These are phyloP conservation scores for Cyathus striatus DNA, from an alignment of 768 basidiomycete genomes.

Conservation along the genomic window DNA sequence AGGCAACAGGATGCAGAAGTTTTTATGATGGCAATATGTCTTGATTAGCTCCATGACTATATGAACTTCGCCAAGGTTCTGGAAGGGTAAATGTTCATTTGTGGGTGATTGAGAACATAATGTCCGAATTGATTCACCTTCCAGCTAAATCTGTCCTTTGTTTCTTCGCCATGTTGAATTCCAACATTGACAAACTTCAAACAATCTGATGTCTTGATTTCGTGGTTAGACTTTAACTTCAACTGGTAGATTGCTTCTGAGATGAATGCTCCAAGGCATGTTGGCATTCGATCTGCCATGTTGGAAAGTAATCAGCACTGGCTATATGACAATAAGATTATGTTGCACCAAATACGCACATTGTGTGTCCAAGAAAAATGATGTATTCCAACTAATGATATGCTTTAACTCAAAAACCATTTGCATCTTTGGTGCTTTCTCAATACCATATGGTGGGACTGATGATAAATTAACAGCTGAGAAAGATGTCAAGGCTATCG, in stretches of 20 bases:
- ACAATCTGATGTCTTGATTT: conserved; percentile 24
- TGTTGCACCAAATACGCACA: conserved; percentile 24
- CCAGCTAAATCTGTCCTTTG: conserved; percentile 34
- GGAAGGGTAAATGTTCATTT: no score
- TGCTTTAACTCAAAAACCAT: conserved; percentile 45
- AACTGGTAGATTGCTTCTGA: conserved; percentile 36
- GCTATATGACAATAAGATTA: background rate
- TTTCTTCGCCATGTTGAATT: conserved; percentile 35
- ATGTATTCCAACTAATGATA: conserved; percentile 12
- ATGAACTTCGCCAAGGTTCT: conserved; percentile 39
- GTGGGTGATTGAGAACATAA: no score
- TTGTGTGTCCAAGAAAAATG: conserved; percentile 41
- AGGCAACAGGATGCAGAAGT: conserved; percentile 49
- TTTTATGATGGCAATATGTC: conserved; percentile 27
- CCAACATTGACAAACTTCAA: conserved; percentile 41
- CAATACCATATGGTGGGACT: conserved; percentile 52
- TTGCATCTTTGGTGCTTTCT: conserved; percentile 27
- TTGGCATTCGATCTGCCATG: conserved; percentile 45
- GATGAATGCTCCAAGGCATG: conserved; percentile 42
- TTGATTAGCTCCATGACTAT: conserved; percentile 35
- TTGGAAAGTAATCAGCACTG: background rate
- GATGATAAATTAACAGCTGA: background rate
- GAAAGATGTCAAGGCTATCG: background rate
- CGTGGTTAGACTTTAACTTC: conserved; percentile 33
- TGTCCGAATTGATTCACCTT: conserved; percentile 29